These are phyloP conservation scores for Trypanosoma cruzi DNA, from an alignment of 208 protist species.

Conservation along the genomic window DNA sequence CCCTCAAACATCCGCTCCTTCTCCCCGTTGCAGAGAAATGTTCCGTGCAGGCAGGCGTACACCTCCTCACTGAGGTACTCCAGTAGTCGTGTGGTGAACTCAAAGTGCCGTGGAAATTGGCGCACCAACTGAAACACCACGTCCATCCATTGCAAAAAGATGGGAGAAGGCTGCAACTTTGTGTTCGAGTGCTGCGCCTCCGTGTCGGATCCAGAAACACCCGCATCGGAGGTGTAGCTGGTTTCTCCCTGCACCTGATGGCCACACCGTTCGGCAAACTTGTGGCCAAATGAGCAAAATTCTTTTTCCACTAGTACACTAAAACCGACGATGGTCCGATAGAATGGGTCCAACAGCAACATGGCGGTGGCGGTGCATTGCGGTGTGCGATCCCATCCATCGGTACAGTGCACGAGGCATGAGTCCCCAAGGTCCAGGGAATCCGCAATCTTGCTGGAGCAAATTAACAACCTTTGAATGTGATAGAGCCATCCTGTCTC, in stretches of 20 bases:
- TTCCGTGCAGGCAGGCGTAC: slow-evolving; percentile 87
- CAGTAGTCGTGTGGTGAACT: slow-evolving; percentile 93
- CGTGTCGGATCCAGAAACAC: slow-evolving; percentile 50
- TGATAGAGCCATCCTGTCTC: slow-evolving; percentile 68
- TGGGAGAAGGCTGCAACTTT: slow-evolving; percentile 83
- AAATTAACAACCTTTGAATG: slow-evolving; percentile 66
- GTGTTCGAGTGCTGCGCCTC: slow-evolving; percentile 30
- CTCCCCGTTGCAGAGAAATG: slow-evolving; percentile 85
- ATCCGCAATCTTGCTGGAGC: slow-evolving; percentile 42
- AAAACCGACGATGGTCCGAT: slow-evolving; percentile 95
- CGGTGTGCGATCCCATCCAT: slow-evolving; percentile 96
- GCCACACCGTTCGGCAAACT: slow-evolving; percentile 91
- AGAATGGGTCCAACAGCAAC: slow-evolving; percentile 95
- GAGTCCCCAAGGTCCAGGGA: slow-evolving; percentile 53
- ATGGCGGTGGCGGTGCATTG: slow-evolving; percentile 87
- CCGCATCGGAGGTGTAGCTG: slow-evolving; percentile 39
- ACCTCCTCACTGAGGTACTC: slow-evolving; percentile 83
- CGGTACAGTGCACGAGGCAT: slow-evolving; percentile 94
- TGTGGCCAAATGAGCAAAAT: slow-evolving; percentile 95
- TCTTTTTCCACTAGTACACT: slow-evolving; percentile 95
- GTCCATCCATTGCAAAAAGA: slow-evolving; percentile 97
- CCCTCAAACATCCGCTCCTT: slow-evolving; percentile 82
- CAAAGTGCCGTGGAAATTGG: slow-evolving; percentile 94
- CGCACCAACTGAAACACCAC: slow-evolving; percentile 93
- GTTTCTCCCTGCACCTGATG: slow-evolving; percentile 67